Evolutionary conservation across 2,329 filamentous ascomycete genomes (phyloP), one percentile per base, ranked within the genome.

Genomic region (Didymella pomorum): DNA sequence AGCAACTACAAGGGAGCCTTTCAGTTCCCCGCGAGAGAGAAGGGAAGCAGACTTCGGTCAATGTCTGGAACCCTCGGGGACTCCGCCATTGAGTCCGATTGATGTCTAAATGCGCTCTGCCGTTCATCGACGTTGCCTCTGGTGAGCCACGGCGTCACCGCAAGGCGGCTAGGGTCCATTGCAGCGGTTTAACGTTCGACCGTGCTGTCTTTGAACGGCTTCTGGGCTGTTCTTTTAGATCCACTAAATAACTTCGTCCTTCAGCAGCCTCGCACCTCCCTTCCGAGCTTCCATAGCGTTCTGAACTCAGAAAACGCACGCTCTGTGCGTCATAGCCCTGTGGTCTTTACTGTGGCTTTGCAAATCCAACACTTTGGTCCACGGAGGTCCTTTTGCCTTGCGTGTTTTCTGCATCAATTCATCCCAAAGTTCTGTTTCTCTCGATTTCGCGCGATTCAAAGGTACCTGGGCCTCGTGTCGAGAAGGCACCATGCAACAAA

Each of bases 161-260:
- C 18, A 41, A 25, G 49, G 48, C 50, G 31, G 18, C 14, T 33
- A 25, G 49, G 43, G 20, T 14, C 28, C 26, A 43, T 25, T n/a
- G 20, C 41, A 46, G 41, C 26, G 20, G 18, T 41, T 42, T 46
- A 29, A 41, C 33, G n/a, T 50, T n/a, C 14, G 35, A 47, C 35
- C 48, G 54, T 37, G 47, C 48, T 57, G 54, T 47, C 54, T 37
- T 21, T 56, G 39, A 46, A 43, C 25, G 25, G 56, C 50, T 54
- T 58, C 56, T 58, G 45, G 56, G 46, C 56, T 54, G 56, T 50
- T 58, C 56, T 51, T 51, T 46, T 41, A 29, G 46, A 23, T 51
- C 41, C 56, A 33, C 39, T 41, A 20, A 29, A 50, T 25, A 9
- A 35, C 31, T 23, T 47, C 35, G 35, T 58, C 18, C 39, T 56